Evolutionary conservation across 306 rosid genomes (phyloP), one percentile per base, ranked within the genome.

Genomic region (Carpinus fangiana): DNA sequence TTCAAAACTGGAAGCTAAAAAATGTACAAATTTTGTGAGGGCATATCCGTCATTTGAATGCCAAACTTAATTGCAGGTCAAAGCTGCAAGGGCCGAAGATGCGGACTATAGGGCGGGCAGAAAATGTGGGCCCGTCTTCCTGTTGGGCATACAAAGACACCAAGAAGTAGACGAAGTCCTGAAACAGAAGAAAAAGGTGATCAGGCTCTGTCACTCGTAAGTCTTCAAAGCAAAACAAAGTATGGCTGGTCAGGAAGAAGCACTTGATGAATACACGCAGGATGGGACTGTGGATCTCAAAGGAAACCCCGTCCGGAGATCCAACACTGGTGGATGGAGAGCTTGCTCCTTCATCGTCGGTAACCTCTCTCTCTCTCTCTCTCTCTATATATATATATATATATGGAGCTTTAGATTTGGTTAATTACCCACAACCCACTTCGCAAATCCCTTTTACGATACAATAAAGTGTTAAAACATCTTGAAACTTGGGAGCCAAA

Each of bases 261-360:
- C 1, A 9, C 38, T 23, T 8, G 82, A 84, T 18, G 74, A 73
- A 18, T 89, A 87, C 78, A 92, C 96, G 38, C 76, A 92, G 80
- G 98, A 94, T 57, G 97, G 98, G 26, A 92, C 91, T 0, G 92
- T 94, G 48, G 89, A 82, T 86, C 96, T 94, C 17, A 89, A 86
- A 62, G 97, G 96, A 20, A 94, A 89, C 55, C 97, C 90, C 3
- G 82, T 86, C 73, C 87, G 83, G 73, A 78, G 94, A 71, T 88
- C 92, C 89, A 88, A 84, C 64, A 75, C 80, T 28, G 98, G 98
- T 46, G 89, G 97, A 57, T 94, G 97, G 97, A 90, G 73, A 26
- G 98, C 97, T 70, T 94, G 98, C 82, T 90, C 87, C 82, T 94
- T 90, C 73, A 85, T 92, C 8, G 96, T 94, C 41, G 91, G 98